phyloP scores from a whole-genome alignment of 768 basidiomycete species.

The Lactifluus pinguis region DNA sequence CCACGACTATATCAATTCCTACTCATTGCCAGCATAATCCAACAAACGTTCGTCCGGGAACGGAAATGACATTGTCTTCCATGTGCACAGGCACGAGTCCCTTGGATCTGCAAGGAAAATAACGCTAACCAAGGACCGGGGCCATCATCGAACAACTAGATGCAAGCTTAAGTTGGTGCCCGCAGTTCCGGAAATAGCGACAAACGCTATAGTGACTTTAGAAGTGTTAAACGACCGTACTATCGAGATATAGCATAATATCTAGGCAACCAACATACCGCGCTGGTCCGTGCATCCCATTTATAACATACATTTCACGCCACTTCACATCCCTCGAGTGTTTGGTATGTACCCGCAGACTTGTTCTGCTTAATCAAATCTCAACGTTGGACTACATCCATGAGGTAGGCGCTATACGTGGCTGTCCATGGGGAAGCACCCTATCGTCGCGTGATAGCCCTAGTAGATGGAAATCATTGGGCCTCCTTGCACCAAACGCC shows the following conservation, averaged over 20 bases:
- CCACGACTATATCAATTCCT: too few species aligned
- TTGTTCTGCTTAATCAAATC: too few species aligned
- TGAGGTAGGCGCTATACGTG: background rate
- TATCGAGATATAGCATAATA: background rate
- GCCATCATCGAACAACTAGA: background rate
- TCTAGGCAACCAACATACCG: background rate
- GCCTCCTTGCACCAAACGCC: background rate
- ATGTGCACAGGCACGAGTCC: background rate
- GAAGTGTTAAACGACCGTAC: background rate
- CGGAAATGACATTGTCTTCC: background rate
- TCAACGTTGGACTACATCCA: background rate
- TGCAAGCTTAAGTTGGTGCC: background rate
- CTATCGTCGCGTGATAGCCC: background rate
- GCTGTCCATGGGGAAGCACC: background rate
- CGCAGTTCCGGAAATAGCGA: background rate
- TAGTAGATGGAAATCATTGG: background rate
- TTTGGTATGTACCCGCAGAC: background rate
- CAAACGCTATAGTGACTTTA: background rate
- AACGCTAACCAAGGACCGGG: background rate
- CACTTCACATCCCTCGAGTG: background rate
- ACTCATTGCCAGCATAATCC: background rate
- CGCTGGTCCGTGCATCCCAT: too few species aligned
- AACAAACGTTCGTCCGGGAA: background rate
- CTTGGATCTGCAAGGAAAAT: background rate
- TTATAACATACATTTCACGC: background rate